These are phyloP conservation scores for Rhizopogon sp. DNA, from an alignment of 768 basidiomycete species.

Conservation along the genomic window DNA sequence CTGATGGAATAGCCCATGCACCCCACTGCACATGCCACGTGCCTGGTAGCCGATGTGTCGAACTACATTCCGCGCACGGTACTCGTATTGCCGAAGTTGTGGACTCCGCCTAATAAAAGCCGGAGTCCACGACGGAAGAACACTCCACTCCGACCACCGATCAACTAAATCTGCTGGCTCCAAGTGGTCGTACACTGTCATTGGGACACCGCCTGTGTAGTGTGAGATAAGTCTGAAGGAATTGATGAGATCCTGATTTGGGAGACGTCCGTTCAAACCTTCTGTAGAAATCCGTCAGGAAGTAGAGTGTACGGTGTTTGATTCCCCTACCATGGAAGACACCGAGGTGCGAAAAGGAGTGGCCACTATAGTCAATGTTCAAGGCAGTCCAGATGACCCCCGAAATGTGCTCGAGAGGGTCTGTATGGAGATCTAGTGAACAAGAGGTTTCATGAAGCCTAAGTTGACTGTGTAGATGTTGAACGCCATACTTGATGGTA, in stretches of 20 bases:
- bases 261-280: constrained; percentile 90
- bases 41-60: constrained; percentile 73
- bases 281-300: constrained; percentile 43
- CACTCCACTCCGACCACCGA: constrained; percentile 19
- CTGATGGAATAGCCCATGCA: constrained; percentile 89
- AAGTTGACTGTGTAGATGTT: neutral
- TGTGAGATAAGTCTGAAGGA: constrained; percentile 69
- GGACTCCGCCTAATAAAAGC: constrained; percentile 33
- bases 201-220: constrained; percentile 70
- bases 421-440: constrained; percentile 55
- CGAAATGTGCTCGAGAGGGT: constrained; percentile 59
- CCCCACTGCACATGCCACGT: constrained; percentile 76
- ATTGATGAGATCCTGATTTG: constrained; percentile 94
- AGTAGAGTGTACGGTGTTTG: neutral
- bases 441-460: neutral
- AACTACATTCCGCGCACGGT: constrained; percentile 60
- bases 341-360: constrained; percentile 96
- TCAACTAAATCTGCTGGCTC: constrained; percentile 40
- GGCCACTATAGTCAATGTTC: constrained; percentile 92
- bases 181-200: constrained; percentile 76
- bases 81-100: constrained; percentile 46
- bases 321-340: constrained; percentile 75
- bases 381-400: constrained; percentile 96
- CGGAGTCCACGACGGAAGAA: constrained; percentile 44
- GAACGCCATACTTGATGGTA: constrained; percentile 56